These are phyloP conservation scores for Gymnopilus dilepis DNA, from an alignment of 768 basidiomycete species.

Conservation along the genomic window DNA sequence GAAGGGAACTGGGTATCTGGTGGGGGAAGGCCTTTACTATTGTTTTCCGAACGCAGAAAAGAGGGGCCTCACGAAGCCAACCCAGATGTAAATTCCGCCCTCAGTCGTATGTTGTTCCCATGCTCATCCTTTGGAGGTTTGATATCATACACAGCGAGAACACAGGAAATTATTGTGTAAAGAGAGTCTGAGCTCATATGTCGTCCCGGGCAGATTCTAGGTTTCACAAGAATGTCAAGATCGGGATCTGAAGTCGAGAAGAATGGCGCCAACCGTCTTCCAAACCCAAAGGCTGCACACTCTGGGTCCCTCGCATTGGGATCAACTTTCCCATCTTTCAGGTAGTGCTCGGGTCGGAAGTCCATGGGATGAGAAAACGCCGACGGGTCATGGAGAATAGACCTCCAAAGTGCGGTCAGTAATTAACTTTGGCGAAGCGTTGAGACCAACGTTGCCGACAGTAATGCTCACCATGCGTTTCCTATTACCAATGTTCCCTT, in stretches of 20 bases:
- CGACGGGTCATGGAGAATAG: conserved; percentile 39
- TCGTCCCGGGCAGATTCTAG: conserved; percentile 33
- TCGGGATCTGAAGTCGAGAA: not conserved
- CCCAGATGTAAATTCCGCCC: conserved; percentile 25
- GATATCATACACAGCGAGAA: conserved; percentile 33
- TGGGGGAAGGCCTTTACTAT: not conserved
- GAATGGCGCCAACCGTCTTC: conserved; percentile 30
- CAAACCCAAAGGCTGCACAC: conserved; percentile 37
- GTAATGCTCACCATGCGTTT: conserved; percentile 38
- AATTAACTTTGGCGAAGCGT: too few species aligned
- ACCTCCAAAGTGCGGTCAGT: conserved; percentile 14
- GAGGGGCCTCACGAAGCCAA: conserved; percentile 25
- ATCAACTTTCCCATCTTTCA: conserved; percentile 30
- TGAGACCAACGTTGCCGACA: too few species aligned
- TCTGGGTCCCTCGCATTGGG: conserved; percentile 29
- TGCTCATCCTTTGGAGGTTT: conserved; percentile 26
- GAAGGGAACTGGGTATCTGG: conserved; percentile 30
- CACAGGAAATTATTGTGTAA: conserved; percentile 23
- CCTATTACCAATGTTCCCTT: conserved; percentile 36
- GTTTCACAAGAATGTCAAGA: not conserved
- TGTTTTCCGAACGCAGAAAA: not conserved
- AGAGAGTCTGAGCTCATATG: conserved; percentile 29
- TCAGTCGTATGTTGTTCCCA: conserved; percentile 24
- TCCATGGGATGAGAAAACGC: conserved; percentile 42
- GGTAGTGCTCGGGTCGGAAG: conserved; percentile 38